phyloP scores from a whole-genome alignment of 2,329 filamentous ascomycete genomes.

The Purpureocillium lavendulum region DNA sequence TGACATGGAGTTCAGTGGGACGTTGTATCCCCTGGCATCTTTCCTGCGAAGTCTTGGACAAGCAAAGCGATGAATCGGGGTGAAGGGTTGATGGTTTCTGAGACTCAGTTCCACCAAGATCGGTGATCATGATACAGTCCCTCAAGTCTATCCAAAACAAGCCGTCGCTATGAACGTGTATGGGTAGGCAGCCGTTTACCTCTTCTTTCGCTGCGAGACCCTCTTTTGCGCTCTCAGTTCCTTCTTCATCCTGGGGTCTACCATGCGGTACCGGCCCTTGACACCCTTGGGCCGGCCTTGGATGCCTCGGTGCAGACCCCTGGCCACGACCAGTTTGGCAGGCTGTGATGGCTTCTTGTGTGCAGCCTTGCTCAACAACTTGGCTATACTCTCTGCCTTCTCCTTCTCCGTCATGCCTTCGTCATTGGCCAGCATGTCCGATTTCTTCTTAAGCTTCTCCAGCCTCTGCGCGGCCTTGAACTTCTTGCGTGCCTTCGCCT shows the following conservation, averaged over 20 bases:
- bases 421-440: constrained; percentile 78
- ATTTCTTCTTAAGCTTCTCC: constrained; percentile 96
- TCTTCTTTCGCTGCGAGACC: constrained; percentile 55
- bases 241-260: constrained; percentile 93
- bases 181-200: constrained; percentile 1
- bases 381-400: constrained; percentile 78
- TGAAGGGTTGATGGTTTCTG: too few relatives aligned
- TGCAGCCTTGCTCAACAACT: constrained; percentile 70
- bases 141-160: too few relatives aligned
- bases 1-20: constrained; percentile 68
- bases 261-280: constrained; percentile 96
- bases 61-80: too few relatives aligned
- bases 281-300: constrained; percentile 82
- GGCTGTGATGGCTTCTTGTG: constrained; percentile 81
- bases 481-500: constrained; percentile 95
- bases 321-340: constrained; percentile 83
- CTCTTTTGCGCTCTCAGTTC: constrained; percentile 85
- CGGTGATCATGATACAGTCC: too few relatives aligned
- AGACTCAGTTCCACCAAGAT: too few relatives aligned
- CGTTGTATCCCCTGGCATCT: constrained; percentile 52
- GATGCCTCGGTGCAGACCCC: constrained; percentile 75
- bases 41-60: constrained; percentile 39
- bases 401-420: constrained; percentile 94
- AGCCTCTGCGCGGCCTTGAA: constrained; percentile 83
- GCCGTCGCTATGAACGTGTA: not conserved